A percentile compares a stretch with the other conserved stretches of the same genome.
Evolutionary conservation across 2,329 filamentous ascomycete genomes (phyloP).

Genomic region (Fusarium sp.): DNA sequence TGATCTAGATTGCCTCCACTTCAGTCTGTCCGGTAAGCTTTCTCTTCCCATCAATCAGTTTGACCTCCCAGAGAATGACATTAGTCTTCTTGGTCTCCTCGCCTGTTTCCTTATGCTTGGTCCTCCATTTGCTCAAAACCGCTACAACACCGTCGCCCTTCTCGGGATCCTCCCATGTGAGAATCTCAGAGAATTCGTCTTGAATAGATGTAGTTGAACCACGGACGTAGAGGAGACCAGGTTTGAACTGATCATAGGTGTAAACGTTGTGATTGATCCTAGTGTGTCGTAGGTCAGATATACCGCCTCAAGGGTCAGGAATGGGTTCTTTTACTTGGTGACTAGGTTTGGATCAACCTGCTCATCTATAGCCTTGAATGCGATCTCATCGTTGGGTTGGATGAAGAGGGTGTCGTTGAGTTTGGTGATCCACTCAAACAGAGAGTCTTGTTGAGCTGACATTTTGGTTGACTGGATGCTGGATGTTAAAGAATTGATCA

Average conservation of each 20-base stretch:
- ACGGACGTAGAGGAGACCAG: background rate
- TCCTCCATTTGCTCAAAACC: background rate
- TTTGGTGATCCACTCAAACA: background rate
- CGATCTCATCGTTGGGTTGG: background rate
- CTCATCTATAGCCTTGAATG: accelerated
- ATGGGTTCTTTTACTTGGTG: background rate
- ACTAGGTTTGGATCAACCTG: background rate
- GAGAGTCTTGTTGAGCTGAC: accelerated
- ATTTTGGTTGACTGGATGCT: background rate
- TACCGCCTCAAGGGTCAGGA: accelerated
- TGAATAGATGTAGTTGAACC: background rate
- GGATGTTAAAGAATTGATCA: accelerated
- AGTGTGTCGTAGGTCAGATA: accelerated
- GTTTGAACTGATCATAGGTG: background rate
- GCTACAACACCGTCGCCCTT: accelerated
- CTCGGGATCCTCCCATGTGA: background rate
- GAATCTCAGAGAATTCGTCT: background rate
- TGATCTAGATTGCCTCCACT: background rate
- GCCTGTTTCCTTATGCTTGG: background rate
- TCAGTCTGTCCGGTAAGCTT: background rate
- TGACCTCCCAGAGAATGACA: background rate
- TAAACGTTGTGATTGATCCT: background rate
- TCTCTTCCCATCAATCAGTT: background rate
- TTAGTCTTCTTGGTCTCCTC: background rate
- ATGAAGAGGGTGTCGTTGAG: background rate